Conservation (phyloP, 345 rosid species). For the Firmiana major region DNA sequence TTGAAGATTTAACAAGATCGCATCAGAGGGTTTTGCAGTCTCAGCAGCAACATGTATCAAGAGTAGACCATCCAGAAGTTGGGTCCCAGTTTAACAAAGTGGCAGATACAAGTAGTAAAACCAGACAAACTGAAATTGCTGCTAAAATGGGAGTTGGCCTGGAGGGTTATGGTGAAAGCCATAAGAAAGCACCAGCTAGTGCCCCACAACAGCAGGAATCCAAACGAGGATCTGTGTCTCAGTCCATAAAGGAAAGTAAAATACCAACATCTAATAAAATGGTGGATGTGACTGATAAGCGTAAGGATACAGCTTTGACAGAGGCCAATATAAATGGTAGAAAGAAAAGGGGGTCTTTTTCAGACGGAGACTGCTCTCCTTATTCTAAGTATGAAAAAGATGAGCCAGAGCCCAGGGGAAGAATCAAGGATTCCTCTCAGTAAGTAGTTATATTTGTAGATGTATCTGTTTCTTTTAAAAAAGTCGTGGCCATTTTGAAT, state of each 20-base stretch:
- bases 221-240: constrained; percentile 47
- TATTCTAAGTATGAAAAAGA: constrained; percentile 79
- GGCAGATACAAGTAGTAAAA: constrained; percentile 47
- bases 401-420: constrained; percentile 73
- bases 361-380: constrained; percentile 57
- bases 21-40: constrained; percentile 40
- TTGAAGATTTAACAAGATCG: constrained; percentile 48
- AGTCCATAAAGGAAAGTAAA: constrained; percentile 47
- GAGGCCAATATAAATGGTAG: constrained; percentile 41
- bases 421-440: constrained; percentile 72
- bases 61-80: constrained; percentile 41
- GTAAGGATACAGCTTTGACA: constrained; percentile 36
- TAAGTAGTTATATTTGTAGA: constrained; percentile 36
- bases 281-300: constrained; percentile 38
- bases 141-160: constrained; percentile 39
- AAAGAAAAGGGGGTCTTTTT: constrained; percentile 49
- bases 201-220: constrained; percentile 45
- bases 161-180: constrained; percentile 70
- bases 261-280: constrained; percentile 30
- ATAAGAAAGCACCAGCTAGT: constrained; percentile 39
- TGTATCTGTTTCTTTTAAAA: constrained; percentile 5
- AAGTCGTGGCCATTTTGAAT: not conserved
- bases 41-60: constrained; percentile 42
- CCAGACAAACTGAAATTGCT: constrained; percentile 46
- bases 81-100: constrained; percentile 40